These are phyloP conservation scores for Neocucurbitaria cava DNA, from an alignment of 2,329 filamentous ascomycete genomes.

Conservation along the genomic window DNA sequence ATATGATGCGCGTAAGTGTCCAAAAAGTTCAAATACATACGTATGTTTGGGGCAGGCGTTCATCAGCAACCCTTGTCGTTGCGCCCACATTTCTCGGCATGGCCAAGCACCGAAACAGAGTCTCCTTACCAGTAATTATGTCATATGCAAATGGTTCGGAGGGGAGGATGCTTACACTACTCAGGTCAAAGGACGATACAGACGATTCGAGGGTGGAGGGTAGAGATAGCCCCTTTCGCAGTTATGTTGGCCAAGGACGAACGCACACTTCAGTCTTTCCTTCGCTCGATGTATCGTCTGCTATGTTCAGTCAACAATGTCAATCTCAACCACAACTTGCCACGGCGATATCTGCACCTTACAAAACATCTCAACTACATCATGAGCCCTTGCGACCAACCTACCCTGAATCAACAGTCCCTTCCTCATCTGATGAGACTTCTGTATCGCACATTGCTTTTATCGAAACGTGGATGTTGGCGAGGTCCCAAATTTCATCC, in stretches of 20 bases:
- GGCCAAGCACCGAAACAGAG: background rate
- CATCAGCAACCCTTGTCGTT: background rate
- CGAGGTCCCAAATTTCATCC: background rate
- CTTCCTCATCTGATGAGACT: background rate
- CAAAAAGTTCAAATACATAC: background rate
- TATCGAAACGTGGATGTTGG: constrained; percentile 10
- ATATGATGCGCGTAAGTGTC: background rate
- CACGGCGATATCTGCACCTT: too few species aligned
- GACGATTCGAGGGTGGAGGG: background rate
- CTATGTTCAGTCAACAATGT: too few species aligned
- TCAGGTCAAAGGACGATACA: background rate
- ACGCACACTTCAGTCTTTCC: background rate
- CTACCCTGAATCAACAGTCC: background rate
- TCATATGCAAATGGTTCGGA: background rate
- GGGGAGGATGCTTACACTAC: background rate
- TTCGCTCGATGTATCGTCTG: too few species aligned
- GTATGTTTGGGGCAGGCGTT: background rate
- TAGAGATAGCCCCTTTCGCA: background rate
- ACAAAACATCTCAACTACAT: background rate
- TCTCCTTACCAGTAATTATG: background rate
- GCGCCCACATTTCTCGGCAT: background rate
- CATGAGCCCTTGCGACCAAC: background rate
- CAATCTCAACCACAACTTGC: too few species aligned
- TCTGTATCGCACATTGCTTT: background rate
- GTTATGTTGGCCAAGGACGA: background rate